Percentiles rank a stretch among this genome's conserved stretches.
Evolutionary conservation across 305 asterid genomes (phyloP).

Genomic region (Ajuga reptans): DNA sequence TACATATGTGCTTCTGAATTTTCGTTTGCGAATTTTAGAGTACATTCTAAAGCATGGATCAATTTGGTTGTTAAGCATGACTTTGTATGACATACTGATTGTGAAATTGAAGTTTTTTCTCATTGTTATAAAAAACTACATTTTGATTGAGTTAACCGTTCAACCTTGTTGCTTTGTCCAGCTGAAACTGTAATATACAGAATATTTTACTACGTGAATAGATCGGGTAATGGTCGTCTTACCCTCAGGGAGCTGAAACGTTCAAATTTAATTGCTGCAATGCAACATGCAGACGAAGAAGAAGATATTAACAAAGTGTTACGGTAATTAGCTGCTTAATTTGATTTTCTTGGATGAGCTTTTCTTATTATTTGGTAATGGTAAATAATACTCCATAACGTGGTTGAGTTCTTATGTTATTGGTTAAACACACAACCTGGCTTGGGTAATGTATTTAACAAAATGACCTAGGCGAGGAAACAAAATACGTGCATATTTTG

Average conservation of each 20-base stretch:
- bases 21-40: conserved; percentile 14
- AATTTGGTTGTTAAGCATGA: conserved; percentile 15
- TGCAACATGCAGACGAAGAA: conserved; percentile 98
- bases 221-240: conserved; percentile 81
- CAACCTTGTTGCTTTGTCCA: conserved; percentile 50
- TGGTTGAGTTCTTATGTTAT: background rate
- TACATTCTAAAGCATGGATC: conserved; percentile 10
- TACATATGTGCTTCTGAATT: background rate
- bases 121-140: background rate
- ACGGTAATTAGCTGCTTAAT: conserved; percentile 45
- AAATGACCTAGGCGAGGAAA: background rate
- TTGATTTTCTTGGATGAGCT: background rate
- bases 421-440: conserved; percentile 13
- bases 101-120: background rate
- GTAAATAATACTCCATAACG: background rate
- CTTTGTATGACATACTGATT: conserved; percentile 15
- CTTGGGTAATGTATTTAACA: background rate
- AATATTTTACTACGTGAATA: conserved; percentile 96
- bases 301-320: conserved; percentile 96
- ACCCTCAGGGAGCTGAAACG: conserved; percentile 89
- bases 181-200: conserved; percentile 97
- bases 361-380: conserved; percentile 13
- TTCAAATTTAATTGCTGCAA: conserved; percentile 79
- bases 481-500: background rate
- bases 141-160: conserved; percentile 25